Percentiles rank a stretch among this genome's conserved stretches.
Evolutionary conservation across 164 flowering plant species (phyloP).

Genomic region (Umbilicus rupestris): DNA sequence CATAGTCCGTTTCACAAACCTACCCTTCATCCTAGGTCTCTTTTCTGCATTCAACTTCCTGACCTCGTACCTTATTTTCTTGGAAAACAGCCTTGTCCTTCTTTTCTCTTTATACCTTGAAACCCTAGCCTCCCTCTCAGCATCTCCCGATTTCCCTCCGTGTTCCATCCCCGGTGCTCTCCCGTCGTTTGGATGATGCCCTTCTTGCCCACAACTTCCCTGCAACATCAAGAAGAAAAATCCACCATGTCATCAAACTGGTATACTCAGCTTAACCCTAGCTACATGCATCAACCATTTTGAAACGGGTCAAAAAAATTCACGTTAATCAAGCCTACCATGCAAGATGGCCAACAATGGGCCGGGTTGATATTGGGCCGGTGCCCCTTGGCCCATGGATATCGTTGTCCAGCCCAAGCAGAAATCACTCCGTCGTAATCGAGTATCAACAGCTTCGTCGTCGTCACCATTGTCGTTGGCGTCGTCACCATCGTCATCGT

Average conservation of each 20-base stretch:
- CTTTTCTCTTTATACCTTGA: constrained; percentile 86
- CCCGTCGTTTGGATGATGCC: constrained; percentile 28
- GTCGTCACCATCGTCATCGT: constrained; percentile 1
- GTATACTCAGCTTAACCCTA: not conserved
- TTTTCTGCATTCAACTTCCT: constrained; percentile 86
- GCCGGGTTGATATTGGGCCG: constrained; percentile 48
- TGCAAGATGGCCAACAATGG: constrained; percentile 51
- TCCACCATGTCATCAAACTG: not conserved
- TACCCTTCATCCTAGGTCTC: constrained; percentile 88
- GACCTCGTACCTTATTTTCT: constrained; percentile 93
- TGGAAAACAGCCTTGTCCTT: constrained; percentile 71
- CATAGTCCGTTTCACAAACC: constrained; percentile 72
- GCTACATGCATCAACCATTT: too few species aligned
- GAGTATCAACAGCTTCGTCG: constrained; percentile 30
- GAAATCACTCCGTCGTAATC: constrained; percentile 57
- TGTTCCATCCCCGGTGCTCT: constrained; percentile 24
- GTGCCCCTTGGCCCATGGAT: constrained; percentile 67
- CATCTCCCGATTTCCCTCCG: constrained; percentile 25
- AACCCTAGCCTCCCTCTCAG: constrained; percentile 83
- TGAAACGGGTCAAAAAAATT: not conserved
- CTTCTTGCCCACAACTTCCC: constrained; percentile 29
- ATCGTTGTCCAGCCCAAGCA: constrained; percentile 64
- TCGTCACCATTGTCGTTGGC: not conserved
- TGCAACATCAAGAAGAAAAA: constrained; percentile 8
- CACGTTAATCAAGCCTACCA: constrained; percentile 23